Conservation (phyloP, 2,329 filamentous ascomycete species). For the Onygenales sp. region DNA sequence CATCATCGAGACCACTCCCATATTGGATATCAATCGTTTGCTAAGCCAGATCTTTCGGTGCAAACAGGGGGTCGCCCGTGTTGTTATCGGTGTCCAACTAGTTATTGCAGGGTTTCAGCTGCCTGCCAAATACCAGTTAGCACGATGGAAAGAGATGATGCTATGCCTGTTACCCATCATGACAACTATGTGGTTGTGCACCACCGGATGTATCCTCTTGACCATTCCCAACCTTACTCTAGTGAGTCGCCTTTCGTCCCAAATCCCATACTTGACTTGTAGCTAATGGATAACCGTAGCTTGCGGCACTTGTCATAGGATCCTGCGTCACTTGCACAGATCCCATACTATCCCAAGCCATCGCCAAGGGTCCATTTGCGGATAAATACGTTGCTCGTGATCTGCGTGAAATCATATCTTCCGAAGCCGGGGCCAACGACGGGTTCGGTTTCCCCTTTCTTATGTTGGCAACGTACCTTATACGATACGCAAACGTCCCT, state of each 20-base stretch:
- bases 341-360: slow-evolving; percentile 52
- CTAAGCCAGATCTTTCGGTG: slow-evolving; percentile 2
- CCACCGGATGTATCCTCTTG: slow-evolving; percentile 46
- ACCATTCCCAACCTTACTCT: slow-evolving; percentile 47
- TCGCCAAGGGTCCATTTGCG: slow-evolving; percentile 54
- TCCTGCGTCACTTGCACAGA: slow-evolving; percentile 55
- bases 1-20: background rate
- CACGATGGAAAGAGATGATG: slow-evolving; percentile 44
- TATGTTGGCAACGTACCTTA: slow-evolving; percentile 48
- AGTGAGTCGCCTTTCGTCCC: slow-evolving; percentile 10
- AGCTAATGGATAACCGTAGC: slow-evolving; percentile 14
- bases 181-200: slow-evolving; percentile 54
- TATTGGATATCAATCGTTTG: background rate
- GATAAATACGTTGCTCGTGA: slow-evolving; percentile 52
- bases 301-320: slow-evolving; percentile 48
- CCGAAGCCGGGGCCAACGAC: slow-evolving; percentile 54
- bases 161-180: slow-evolving; percentile 51
- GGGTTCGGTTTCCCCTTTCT: slow-evolving; percentile 55
- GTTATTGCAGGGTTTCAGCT: slow-evolving; percentile 55
- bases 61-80: slow-evolving; percentile 41
- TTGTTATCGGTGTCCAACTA: slow-evolving; percentile 55
- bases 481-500: slow-evolving; percentile 42
- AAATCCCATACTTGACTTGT: background rate
- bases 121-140: slow-evolving; percentile 45
- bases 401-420: slow-evolving; percentile 52